Base-by-base conservation (phyloP, 768 basidiomycete genomes). In the Chalciporus chontae region DNA sequence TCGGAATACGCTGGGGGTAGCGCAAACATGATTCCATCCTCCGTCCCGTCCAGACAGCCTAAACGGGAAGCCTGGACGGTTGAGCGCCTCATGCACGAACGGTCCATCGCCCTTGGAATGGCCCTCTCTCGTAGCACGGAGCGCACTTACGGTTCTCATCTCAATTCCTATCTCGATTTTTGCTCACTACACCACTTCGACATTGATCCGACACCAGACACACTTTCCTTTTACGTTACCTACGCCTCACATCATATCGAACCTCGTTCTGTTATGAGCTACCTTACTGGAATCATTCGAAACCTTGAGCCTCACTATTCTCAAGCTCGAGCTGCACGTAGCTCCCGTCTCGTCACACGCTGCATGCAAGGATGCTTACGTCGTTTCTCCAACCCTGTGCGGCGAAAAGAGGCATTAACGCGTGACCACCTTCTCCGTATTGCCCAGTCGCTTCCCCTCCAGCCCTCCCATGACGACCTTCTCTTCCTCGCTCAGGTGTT, bases 141-240 rank as follows among this genome's bases (percentile, higher is more conserved):
- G 13, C 19, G 31, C 1, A 54, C 58, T 4, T 73, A 74, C 40
- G 43, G 55, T 0, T 74, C 70, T 0, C 61, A 63, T 0, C 44
- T 69, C 0, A 69, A 71, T 15, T 72, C 71, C 0, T 71, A 61
- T 42, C 11, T 70, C 6, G 50, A 51, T 0, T 74, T 74, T 27
- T 61, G 65, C n/a, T 15, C 45, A 0, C 7, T 63, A 0, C 71
- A 72, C 39, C 15, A 62, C 8, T 43, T 72, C 4, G 52, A 59
- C 7, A 24, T 67, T n/a, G 56, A 66, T 14, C 73, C 68, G 0
- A 71, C 70, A 10, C 23, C 42, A 0, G 51, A 60, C 32, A 58
- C 50, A 3, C 14, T 57, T 0, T 55, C 53, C 0, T 57, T 60
- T 31, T 61, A 39, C 19, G 11, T 56, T 0, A 40, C 52, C 0